A percentile compares a stretch with the other conserved stretches of the same genome.
phyloP scores from a whole-genome alignment of 192 early-diverging fungal species.

The Coemansia sp. region DNA sequence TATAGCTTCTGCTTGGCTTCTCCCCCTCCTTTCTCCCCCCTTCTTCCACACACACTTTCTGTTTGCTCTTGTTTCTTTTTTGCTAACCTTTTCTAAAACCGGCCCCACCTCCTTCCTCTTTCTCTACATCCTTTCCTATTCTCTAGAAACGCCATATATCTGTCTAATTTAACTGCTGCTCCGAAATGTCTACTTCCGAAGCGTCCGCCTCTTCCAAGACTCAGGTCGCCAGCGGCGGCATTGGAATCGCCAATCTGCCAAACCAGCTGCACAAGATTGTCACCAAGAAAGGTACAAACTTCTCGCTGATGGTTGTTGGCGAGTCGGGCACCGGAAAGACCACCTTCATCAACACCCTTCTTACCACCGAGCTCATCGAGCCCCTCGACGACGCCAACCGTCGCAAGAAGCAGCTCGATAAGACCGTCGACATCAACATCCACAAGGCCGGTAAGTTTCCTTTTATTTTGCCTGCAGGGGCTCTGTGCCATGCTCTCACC shows the following conservation, averaged over 20 bases:
- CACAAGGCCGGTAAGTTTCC: conserved; percentile 78
- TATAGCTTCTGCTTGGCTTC: neutral
- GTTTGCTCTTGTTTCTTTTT: neutral
- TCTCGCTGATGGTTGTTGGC: conserved; percentile 95
- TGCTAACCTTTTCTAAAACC: too few species aligned
- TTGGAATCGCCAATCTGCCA: conserved; percentile 97
- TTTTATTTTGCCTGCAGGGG: too few species aligned
- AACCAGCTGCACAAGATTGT: conserved; percentile 99
- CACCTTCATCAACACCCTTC: conserved; percentile 98
- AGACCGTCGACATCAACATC: conserved; percentile 98
- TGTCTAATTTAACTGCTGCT: conserved; percentile 7
- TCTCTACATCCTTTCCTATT: too few species aligned
- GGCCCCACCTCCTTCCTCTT: neutral
- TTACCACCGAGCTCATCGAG: conserved; percentile 91
- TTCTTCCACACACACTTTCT: conserved; percentile 2
- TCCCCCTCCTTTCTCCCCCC: neutral
- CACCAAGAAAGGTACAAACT: conserved; percentile 93
- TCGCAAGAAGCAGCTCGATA: conserved; percentile 88
- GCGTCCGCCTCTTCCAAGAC: conserved; percentile 38
- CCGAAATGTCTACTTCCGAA: conserved; percentile 49
- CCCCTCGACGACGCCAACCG: conserved; percentile 78
- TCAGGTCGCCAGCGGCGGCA: conserved; percentile 56
- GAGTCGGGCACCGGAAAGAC: conserved; percentile 98
- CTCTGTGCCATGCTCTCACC: too few species aligned
- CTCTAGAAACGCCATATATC: neutral